Evolutionary conservation across 352 stramenopile species (phyloP).

Genomic region (Phytopythium kandeliae): DNA sequence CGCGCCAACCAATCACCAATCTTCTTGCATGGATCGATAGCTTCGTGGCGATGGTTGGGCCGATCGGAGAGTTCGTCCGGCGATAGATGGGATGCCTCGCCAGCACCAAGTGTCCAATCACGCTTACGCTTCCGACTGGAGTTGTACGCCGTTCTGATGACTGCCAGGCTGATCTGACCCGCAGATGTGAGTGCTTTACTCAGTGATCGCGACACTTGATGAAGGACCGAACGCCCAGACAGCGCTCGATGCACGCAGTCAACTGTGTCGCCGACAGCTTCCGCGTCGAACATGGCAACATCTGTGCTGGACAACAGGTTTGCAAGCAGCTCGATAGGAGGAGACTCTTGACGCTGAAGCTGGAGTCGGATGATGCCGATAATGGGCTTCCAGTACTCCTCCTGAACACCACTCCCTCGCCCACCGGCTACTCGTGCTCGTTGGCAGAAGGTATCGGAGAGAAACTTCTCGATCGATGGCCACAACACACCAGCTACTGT

Average conservation of each 20-base stretch:
- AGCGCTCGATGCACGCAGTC: conserved; percentile 18
- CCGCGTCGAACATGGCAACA: not conserved
- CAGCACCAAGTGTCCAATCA: not conserved
- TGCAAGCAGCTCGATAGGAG: not conserved
- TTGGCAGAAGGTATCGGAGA: conserved; percentile 1
- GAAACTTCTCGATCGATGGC: conserved; percentile 23
- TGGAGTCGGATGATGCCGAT: conserved; percentile 23
- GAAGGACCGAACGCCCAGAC: conserved; percentile 13
- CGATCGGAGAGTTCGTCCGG: not conserved
- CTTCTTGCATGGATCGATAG: conserved; percentile 18
- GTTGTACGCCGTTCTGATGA: conserved; percentile 1
- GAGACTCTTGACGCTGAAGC: conserved; percentile 12
- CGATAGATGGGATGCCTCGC: not conserved
- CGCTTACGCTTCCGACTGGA: conserved; percentile 3
- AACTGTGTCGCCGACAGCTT: conserved; percentile 11
- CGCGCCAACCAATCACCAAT: conserved; percentile 35
- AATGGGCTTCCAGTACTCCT: conserved; percentile 18
- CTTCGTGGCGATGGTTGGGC: not conserved
- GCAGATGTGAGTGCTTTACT: not conserved
- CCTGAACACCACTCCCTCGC: conserved; percentile 3
- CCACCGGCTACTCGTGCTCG: not conserved
- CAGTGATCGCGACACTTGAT: not conserved
- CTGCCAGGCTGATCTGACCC: not conserved
- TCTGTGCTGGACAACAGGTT: not conserved
- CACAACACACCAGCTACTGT: conserved; percentile 28